Evolutionary conservation across 768 basidiomycete species (phyloP), one percentile per base, ranked within the genome.

Genomic region (Hericium alpestre): DNA sequence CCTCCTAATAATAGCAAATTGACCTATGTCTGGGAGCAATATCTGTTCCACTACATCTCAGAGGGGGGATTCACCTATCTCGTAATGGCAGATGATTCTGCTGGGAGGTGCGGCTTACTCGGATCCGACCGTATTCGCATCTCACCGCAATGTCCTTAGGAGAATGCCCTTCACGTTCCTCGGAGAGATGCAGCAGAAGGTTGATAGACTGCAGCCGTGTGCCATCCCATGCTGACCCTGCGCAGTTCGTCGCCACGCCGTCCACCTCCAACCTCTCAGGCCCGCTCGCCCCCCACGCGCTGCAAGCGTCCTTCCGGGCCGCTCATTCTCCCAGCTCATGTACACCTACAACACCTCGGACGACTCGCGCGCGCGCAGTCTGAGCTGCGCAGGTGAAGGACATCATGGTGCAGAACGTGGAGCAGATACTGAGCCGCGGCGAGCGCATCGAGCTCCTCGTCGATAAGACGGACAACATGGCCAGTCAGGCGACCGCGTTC

Each of bases 341-440:
- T 79, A 90, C 65, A 83, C 85, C 51, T 99, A 90, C 75, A 93
- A 92, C 66, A 93, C 91, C 32, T 70, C 77, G 8, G 96, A 99
- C 68, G 92, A 94, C 82, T 98, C 56, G 75, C 86, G 18, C 88
- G 91, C 60, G 95, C 95, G 5, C 93, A 93, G 67, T 79, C 80
- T 4, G 93, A 97, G 69, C 77, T 93, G 43, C 83, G 59, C 89
- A 91, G 63, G 90, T 96, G 50, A 97, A 96, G 69, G 87, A 93
- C 65, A 91, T 96, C 71, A 95, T 96, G 93, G 94, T 97, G 53
- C 90, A 97, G 71, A 97, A 97, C 69, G 94, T 97, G 61, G 93
- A 97, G 72, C 90, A 93, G 69, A 95, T 98, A 61, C 80, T 99
- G 43, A 87, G 82, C 54, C 79, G 96, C 39, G 96, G 96, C 22